phyloP scores from a whole-genome alignment of 768 basidiomycete species.

The Termitomyces sp. region DNA sequence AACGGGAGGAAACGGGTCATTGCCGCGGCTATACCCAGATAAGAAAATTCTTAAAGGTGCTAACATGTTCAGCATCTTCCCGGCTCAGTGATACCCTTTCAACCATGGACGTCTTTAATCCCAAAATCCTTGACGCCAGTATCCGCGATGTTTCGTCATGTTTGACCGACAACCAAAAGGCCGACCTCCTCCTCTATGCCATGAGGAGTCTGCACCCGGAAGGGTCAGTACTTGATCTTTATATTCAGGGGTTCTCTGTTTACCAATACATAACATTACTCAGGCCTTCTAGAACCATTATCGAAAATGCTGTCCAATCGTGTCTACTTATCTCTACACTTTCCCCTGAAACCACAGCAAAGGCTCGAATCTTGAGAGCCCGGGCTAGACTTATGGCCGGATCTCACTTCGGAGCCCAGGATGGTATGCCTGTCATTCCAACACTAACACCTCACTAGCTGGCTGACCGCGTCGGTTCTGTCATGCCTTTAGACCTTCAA shows the following conservation, averaged over 20 bases:
- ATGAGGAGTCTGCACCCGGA: conserved; percentile 75
- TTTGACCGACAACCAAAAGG: conserved; percentile 61
- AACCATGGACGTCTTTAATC: conserved; percentile 62
- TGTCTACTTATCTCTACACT: conserved; percentile 54
- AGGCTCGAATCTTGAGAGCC: conserved; percentile 63
- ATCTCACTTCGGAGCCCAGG: conserved; percentile 54
- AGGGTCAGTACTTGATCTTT: conserved; percentile 35
- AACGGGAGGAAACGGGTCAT: background rate
- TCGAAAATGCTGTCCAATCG: conserved; percentile 74
- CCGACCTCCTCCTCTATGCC: conserved; percentile 70
- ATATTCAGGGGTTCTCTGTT: background rate
- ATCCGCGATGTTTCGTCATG: conserved; percentile 59
- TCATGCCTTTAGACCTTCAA: conserved; percentile 47
- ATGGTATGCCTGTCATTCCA: conserved; percentile 38
- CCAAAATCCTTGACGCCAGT: conserved; percentile 71
- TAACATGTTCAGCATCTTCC: background rate
- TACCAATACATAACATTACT: background rate
- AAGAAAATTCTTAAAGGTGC: background rate
- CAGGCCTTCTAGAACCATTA: conserved; percentile 52
- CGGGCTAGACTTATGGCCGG: conserved; percentile 58
- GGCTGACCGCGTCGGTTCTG: background rate
- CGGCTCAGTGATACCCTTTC: background rate
- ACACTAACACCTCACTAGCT: background rate
- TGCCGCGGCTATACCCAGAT: conserved; percentile 1
- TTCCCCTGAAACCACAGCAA: conserved; percentile 44